phyloP scores from a whole-genome alignment of 2,329 filamentous ascomycete genomes.

The Epicoccum sorghinum region DNA sequence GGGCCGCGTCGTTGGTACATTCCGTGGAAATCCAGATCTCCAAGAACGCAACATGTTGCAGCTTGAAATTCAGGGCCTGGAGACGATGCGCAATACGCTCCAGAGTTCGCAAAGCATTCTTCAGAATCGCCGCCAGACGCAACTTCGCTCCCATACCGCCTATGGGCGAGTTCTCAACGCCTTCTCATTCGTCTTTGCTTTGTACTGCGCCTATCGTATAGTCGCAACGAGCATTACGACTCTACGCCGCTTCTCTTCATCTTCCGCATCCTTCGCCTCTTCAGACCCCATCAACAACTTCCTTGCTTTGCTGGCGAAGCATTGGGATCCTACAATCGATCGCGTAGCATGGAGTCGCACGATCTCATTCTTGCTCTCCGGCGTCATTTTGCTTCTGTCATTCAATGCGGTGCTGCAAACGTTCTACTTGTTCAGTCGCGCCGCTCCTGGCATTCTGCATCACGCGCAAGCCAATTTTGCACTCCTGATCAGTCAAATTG shows the following conservation, averaged over 20 bases:
- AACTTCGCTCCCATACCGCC: constrained; percentile 70
- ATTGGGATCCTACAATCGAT: constrained; percentile 84
- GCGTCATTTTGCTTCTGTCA: constrained; percentile 80
- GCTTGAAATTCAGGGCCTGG: constrained; percentile 78
- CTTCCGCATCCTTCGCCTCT: constrained; percentile 63
- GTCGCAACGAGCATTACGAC: constrained; percentile 72
- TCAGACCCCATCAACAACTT: constrained; percentile 85
- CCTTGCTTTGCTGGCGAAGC: constrained; percentile 77
- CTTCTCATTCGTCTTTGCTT: constrained; percentile 71
- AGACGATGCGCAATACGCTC: constrained; percentile 78
- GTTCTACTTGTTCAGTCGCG: constrained; percentile 78
- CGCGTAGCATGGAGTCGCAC: constrained; percentile 83
- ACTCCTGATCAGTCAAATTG: constrained; percentile 78
- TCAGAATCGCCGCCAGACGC: constrained; percentile 66
- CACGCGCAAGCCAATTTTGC: constrained; percentile 80
- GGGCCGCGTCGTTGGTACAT: constrained; percentile 73
- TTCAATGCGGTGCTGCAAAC: constrained; percentile 87
- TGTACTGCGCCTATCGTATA: constrained; percentile 87
- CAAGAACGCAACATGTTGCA: constrained; percentile 63
- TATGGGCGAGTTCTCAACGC: constrained; percentile 69
- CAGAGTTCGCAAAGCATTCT: constrained; percentile 69
- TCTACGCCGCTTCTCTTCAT: constrained; percentile 63
- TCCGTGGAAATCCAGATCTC: constrained; percentile 67
- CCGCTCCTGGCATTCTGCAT: constrained; percentile 72
- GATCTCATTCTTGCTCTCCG: constrained; percentile 82